A percentile compares a stretch with the other conserved stretches of the same genome.
Conservation (phyloP, 176 grass and related monocot species). For the Triticum turgidum region DNA sequence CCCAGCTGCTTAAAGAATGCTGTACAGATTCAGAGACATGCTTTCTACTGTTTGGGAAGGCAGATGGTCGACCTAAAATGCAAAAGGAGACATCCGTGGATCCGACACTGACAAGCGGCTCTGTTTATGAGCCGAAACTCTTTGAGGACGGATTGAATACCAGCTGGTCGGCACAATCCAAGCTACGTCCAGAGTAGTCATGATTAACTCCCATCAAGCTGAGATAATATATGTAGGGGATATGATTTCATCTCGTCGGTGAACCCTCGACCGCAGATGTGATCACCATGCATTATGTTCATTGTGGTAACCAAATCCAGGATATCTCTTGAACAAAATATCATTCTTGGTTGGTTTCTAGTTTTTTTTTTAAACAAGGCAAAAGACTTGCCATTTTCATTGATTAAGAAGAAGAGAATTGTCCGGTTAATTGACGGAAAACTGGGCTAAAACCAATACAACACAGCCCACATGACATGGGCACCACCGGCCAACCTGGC, state of each 20-base stretch:
- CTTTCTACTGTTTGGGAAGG: background rate
- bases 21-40: background rate
- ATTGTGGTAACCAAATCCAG: conserved; percentile 80
- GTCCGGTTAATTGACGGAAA: too few relatives aligned
- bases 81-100: background rate
- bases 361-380: too few relatives aligned
- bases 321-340: conserved; percentile 55
- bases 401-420: too few relatives aligned
- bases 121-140: conserved; percentile 15
- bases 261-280: conserved; percentile 52
- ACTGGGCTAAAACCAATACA: too few relatives aligned
- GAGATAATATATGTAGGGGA: conserved; percentile 68
- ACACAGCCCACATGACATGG: too few relatives aligned
- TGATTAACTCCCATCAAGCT: conserved; percentile 65
- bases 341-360: conserved; percentile 61
- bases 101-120: background rate
- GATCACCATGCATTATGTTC: conserved; percentile 70
- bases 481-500: too few relatives aligned
- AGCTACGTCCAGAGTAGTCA: conserved; percentile 52
- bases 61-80: background rate
- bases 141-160: conserved; percentile 62
- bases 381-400: too few relatives aligned
- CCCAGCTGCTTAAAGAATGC: background rate
- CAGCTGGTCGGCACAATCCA: conserved; percentile 69
- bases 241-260: conserved; percentile 64